These are phyloP conservation scores for Achlya hypogyna DNA, from an alignment of 352 stramenopile species.

Conservation along the genomic window DNA sequence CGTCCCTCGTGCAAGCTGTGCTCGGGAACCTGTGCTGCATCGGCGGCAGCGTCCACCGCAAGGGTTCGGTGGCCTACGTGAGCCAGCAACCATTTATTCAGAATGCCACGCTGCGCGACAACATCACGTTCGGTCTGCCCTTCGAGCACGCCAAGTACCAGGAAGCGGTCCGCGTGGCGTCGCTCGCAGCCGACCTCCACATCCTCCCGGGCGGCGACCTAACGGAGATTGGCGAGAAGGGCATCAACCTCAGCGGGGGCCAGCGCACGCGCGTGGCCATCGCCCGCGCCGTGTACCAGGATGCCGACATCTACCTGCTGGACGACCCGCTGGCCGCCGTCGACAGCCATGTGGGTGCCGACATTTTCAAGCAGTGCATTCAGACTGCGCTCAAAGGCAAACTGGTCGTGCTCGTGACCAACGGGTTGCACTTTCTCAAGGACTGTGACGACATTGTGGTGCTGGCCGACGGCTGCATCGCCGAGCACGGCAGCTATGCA, in stretches of 20 bases:
- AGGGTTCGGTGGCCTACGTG: constrained; percentile 68
- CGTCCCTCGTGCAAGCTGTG: constrained; percentile 52
- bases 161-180: not conserved
- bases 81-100: constrained; percentile 85
- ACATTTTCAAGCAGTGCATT: constrained; percentile 10
- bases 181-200: constrained; percentile 18
- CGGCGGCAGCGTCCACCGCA: constrained; percentile 22
- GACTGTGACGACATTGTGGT: constrained; percentile 33
- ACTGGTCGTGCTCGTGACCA: constrained; percentile 69
- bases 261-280: constrained; percentile 27
- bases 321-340: constrained; percentile 17
- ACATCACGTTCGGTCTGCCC: constrained; percentile 80
- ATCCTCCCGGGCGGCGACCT: constrained; percentile 42
- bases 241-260: constrained; percentile 36
- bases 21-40: constrained; percentile 27
- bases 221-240: constrained; percentile 37
- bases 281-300: constrained; percentile 14
- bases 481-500: constrained; percentile 69
- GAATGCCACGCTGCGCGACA: constrained; percentile 83
- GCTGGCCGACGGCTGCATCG: constrained; percentile 43
- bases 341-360: constrained; percentile 3
- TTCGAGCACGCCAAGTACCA: constrained; percentile 26
- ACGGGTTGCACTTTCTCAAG: constrained; percentile 43
- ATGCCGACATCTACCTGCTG: constrained; percentile 16
- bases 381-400: not conserved